Evolutionary conservation across 2,329 filamentous ascomycete genomes (phyloP), one percentile per base, ranked within the genome.

Genomic region (Domatiomyces catenatus): DNA sequence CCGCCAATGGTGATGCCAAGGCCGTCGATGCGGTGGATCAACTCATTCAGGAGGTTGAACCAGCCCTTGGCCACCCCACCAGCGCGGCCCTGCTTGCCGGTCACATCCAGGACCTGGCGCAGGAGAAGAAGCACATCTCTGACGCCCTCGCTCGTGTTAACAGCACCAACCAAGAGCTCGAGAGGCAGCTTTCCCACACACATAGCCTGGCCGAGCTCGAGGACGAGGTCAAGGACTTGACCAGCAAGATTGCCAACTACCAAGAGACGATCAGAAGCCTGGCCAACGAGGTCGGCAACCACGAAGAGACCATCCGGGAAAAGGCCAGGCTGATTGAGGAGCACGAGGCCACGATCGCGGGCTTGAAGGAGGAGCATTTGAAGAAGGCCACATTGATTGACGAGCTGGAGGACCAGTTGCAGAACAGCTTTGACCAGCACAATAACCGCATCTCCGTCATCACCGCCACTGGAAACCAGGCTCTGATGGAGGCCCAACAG

Each of bases 391-490:
- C 87, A 19, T 74, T 98, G 10, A 86, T 98, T 7, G 87, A 96
- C 65, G 90, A 98, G 68, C 80, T 98, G 4, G 92, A 98, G 67
- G 90, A 96, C 61, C 92, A 98, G 67, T 80, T 98, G 49, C 89
- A 90, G 63, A 86, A 77, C 64, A 95, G 92, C 69, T 98, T 88
- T 67, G 92, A 98, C 62, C 86, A 94, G 64, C 88, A 90, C 53
- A 86, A 95, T 66, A 94, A 94, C 69, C 81, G 90, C 49, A 71
- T 96, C 49, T 95, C 89, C 48, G 82, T 84, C 46, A 73, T 90
- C 47, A 83, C 88, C 62, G 78, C 79, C 17, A 84, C 89, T 67
- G 81, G 83, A 46, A 78, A 81, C 54, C 74, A 75, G 48, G 81
- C 89, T 60, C 69, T 94, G 39, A 86, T 94, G 55, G 87, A 95